Conservation (phyloP, 208 protist species). For the Jaenimonas drosophilae region DNA sequence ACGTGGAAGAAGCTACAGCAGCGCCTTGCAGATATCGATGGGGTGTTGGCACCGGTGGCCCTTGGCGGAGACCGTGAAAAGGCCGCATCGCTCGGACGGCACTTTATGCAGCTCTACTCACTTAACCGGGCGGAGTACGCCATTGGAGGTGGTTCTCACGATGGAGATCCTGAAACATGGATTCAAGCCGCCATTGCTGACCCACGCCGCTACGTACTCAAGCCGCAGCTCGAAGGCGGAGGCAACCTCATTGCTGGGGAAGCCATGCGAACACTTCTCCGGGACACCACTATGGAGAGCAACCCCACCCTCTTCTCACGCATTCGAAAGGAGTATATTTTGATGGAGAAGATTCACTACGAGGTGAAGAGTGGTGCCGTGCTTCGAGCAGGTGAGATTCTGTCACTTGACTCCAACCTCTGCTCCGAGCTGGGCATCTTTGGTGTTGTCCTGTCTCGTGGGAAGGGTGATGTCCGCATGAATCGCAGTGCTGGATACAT, state of each 20-base stretch:
- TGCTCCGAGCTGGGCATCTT: slow-evolving; percentile 88
- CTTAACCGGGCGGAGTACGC: slow-evolving; percentile 62
- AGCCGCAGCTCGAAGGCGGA: slow-evolving; percentile 94
- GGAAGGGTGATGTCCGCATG: background rate
- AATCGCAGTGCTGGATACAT: slow-evolving; percentile 83
- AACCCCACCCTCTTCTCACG: slow-evolving; percentile 14
- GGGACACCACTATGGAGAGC: slow-evolving; percentile 11
- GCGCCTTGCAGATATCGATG: slow-evolving; percentile 61
- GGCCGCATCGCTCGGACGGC: slow-evolving; percentile 22
- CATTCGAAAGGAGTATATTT: slow-evolving; percentile 79
- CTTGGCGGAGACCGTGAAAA: slow-evolving; percentile 41
- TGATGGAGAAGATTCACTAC: slow-evolving; percentile 87
- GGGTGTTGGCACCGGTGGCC: slow-evolving; percentile 49
- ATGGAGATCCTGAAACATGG: slow-evolving; percentile 31
- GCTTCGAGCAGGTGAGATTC: slow-evolving; percentile 36
- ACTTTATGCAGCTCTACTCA: slow-evolving; percentile 88
- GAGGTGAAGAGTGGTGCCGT: slow-evolving; percentile 34
- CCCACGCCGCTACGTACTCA: slow-evolving; percentile 88
- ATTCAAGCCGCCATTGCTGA: slow-evolving; percentile 55
- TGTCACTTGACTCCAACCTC: slow-evolving; percentile 41
- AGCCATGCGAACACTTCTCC: slow-evolving; percentile 48
- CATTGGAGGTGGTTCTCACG: slow-evolving; percentile 1
- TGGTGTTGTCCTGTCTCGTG: slow-evolving; percentile 44
- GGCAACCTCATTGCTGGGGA: slow-evolving; percentile 87
- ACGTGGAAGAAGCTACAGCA: slow-evolving; percentile 96